These are phyloP conservation scores for Lentinula guzmanii DNA, from an alignment of 768 basidiomycete genomes.

Conservation along the genomic window DNA sequence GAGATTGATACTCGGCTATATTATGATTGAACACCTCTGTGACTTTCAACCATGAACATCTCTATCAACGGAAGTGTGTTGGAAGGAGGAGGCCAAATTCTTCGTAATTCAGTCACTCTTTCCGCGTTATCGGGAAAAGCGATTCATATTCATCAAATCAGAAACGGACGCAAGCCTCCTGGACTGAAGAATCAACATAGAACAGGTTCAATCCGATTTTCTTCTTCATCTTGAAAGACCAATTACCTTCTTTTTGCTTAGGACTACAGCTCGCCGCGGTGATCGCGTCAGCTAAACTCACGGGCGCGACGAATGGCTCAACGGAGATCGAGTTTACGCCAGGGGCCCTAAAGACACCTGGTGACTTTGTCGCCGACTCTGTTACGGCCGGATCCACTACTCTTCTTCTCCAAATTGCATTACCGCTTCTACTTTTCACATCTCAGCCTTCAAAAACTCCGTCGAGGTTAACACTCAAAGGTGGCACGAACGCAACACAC, in stretches of 20 bases:
- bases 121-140: conserved; percentile 61
- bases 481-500: conserved; percentile 66
- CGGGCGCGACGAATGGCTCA: conserved; percentile 51
- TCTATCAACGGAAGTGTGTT: conserved; percentile 25
- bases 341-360: conserved; percentile 33
- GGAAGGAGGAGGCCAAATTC: conserved; percentile 66
- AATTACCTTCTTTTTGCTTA: conserved; percentile 15
- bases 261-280: conserved; percentile 61
- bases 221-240: neutral
- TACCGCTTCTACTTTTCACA: conserved; percentile 64
- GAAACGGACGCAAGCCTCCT: conserved; percentile 49
- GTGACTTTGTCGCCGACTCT: conserved; percentile 34
- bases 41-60: neutral
- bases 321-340: conserved; percentile 46
- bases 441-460: conserved; percentile 15
- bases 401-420: conserved; percentile 64
- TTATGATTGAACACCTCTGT: neutral
- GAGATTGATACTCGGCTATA: neutral
- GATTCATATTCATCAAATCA: conserved; percentile 55
- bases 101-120: conserved; percentile 63
- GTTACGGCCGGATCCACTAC: conserved; percentile 68
- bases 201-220: conserved; percentile 36
- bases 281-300: conserved; percentile 51
- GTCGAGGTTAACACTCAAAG: conserved; percentile 50
- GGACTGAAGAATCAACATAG: conserved; percentile 73